Evolutionary conservation across 768 basidiomycete genomes (phyloP).

Genomic region (Butyriboletus loyo): DNA sequence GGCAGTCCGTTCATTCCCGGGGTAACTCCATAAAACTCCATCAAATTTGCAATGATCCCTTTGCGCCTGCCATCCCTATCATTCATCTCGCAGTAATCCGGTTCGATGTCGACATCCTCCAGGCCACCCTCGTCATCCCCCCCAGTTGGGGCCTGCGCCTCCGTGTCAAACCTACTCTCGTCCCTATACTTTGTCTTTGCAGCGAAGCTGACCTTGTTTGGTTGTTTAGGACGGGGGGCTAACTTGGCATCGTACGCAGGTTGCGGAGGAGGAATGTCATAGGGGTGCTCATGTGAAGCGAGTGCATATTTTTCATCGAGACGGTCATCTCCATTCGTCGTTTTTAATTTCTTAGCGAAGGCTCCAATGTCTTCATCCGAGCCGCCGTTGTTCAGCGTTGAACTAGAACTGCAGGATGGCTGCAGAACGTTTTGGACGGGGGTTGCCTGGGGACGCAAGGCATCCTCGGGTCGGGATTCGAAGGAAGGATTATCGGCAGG

Average conservation of each 20-base stretch:
- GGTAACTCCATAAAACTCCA: slow-evolving; percentile 29
- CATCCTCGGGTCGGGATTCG: background rate
- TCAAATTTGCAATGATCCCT: slow-evolving; percentile 29
- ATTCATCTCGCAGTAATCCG: slow-evolving; percentile 15
- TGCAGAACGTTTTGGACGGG: slow-evolving; percentile 23
- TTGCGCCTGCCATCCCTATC: slow-evolving; percentile 24
- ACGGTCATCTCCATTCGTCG: slow-evolving; percentile 19
- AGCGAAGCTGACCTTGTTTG: slow-evolving; percentile 42
- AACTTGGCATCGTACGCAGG: slow-evolving; percentile 35
- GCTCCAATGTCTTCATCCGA: slow-evolving; percentile 20
- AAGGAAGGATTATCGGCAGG: background rate
- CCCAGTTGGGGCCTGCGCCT: slow-evolving; percentile 18
- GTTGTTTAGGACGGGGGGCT: slow-evolving; percentile 6
- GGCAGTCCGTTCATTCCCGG: slow-evolving; percentile 25
- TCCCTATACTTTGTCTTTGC: slow-evolving; percentile 17
- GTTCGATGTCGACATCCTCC: slow-evolving; percentile 18
- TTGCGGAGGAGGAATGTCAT: slow-evolving; percentile 56
- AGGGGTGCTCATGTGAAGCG: slow-evolving; percentile 58
- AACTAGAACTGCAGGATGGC: slow-evolving; percentile 37
- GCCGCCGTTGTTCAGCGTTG: slow-evolving; percentile 33
- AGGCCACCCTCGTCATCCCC: slow-evolving; percentile 12
- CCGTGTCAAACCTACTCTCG: slow-evolving; percentile 19
- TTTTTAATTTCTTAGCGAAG: slow-evolving; percentile 12
- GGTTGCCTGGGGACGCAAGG: slow-evolving; percentile 11
- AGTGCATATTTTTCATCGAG: slow-evolving; percentile 44